These are phyloP conservation scores for Penicillium sp. DNA, from an alignment of 2,329 filamentous ascomycete species.

Conservation along the genomic window DNA sequence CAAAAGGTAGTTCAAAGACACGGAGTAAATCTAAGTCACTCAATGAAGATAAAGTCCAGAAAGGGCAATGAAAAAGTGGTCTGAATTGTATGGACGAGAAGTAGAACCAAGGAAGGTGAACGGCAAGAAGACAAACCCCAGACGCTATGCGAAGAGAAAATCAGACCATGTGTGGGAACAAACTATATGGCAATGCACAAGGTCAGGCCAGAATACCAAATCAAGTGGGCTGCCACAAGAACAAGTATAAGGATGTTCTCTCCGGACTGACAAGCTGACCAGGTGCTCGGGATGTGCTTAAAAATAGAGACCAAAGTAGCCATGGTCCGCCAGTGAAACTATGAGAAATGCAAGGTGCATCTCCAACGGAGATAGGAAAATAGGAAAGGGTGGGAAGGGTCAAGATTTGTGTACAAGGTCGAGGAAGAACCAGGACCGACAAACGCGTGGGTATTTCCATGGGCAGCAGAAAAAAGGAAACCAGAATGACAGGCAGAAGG, in stretches of 20 bases:
- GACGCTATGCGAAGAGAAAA: slow-evolving; percentile 36
- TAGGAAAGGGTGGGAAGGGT: slow-evolving; percentile 4
- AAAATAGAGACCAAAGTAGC: too few relatives aligned
- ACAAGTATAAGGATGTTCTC: not conserved
- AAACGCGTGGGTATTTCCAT: slow-evolving; percentile 31
- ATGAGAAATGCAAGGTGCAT: too few relatives aligned
- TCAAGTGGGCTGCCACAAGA: not conserved
- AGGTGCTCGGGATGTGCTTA: not conserved
- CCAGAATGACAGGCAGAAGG: slow-evolving; percentile 18
- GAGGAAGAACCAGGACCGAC: slow-evolving; percentile 21
- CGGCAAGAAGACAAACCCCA: slow-evolving; percentile 29
- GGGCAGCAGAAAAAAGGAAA: slow-evolving; percentile 24
- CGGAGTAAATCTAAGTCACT: too few relatives aligned
- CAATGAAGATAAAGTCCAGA: slow-evolving; percentile 7
- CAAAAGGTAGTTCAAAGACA: too few relatives aligned
- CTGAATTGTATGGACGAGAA: slow-evolving; percentile 5
- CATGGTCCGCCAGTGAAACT: too few relatives aligned
- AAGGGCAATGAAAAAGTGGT: slow-evolving; percentile 14
- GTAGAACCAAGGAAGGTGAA: slow-evolving; percentile 6
- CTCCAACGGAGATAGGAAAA: slow-evolving; percentile 4
- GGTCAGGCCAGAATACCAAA: slow-evolving; percentile 3
- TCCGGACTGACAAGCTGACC: not conserved
- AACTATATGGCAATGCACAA: slow-evolving; percentile 19
- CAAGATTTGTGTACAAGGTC: slow-evolving; percentile 26
- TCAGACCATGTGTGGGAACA: slow-evolving; percentile 23